Conservation (phyloP, 768 basidiomycete genomes). For the Pulveroboletus sp. region DNA sequence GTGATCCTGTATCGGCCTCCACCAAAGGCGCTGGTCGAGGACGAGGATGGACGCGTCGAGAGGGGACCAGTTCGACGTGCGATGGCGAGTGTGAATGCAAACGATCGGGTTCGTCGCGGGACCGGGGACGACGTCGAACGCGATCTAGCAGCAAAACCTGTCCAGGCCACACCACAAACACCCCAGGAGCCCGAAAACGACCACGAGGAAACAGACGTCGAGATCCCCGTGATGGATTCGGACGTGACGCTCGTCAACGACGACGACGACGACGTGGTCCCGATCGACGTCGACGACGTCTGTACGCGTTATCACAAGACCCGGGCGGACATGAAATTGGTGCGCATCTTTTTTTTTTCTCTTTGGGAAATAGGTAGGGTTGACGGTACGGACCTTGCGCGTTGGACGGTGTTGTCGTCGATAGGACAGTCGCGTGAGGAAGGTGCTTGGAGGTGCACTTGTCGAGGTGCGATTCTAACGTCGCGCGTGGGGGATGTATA, state of each 20-base stretch:
- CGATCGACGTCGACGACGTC: slow-evolving; percentile 19
- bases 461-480: slow-evolving; percentile 18
- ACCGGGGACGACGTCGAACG: background rate
- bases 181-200: no score
- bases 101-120: background rate
- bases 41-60: no score
- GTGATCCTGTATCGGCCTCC: slow-evolving; percentile 31
- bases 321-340: slow-evolving; percentile 22
- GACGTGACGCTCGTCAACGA: slow-evolving; percentile 30
- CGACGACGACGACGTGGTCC: slow-evolving; percentile 10
- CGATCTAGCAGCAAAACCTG: no score
- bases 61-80: no score
- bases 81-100: background rate
- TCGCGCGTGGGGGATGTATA: no score
- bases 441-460: slow-evolving; percentile 5
- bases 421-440: slow-evolving; percentile 15
- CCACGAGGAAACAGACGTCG: background rate
- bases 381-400: background rate
- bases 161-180: no score
- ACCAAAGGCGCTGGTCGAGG: slow-evolving; percentile 8
- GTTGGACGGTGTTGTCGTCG: background rate
- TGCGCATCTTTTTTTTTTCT: slow-evolving; percentile 8
- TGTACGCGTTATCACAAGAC: slow-evolving; percentile 16
- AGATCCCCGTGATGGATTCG: slow-evolving; percentile 16
- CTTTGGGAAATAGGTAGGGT: no score